Conservation (phyloP, 2,329 filamentous ascomycete genomes). For the Rhinocladiella mackenziei region DNA sequence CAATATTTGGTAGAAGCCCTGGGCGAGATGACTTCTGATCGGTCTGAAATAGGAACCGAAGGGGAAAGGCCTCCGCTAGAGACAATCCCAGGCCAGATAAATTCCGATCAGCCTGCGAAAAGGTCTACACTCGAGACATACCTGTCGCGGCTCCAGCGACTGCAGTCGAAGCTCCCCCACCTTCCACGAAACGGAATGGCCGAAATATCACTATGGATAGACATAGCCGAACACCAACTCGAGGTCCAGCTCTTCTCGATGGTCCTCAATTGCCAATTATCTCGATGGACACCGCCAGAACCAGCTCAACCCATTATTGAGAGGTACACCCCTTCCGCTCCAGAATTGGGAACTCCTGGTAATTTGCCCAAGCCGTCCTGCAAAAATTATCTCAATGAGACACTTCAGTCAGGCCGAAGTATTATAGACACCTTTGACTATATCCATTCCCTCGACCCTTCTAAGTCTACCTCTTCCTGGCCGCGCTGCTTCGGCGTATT, state of each 20-base stretch:
- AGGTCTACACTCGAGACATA: slow-evolving; percentile 6
- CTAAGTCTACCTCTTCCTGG: slow-evolving; percentile 14
- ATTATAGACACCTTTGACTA: slow-evolving; percentile 18
- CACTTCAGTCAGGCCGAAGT: slow-evolving; percentile 16
- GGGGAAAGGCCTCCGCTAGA: no score
- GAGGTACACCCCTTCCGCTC: neutral
- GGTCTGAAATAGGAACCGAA: no score
- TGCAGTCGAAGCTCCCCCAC: slow-evolving; percentile 10
- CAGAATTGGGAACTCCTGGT: slow-evolving; percentile 6
- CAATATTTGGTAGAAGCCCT: slow-evolving; percentile 15
- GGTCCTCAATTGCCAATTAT: slow-evolving; percentile 12
- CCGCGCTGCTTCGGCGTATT: slow-evolving; percentile 21
- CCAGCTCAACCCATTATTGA: slow-evolving; percentile 1
- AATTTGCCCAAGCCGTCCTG: slow-evolving; percentile 7
- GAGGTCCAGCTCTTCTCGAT: slow-evolving; percentile 20
- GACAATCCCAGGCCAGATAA: no score
- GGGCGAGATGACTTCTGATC: slow-evolving; percentile 2
- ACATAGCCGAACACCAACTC: slow-evolving; percentile 17
- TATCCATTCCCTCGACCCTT: slow-evolving; percentile 12
- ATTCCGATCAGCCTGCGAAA: neutral
- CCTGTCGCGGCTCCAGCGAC: slow-evolving; percentile 7
- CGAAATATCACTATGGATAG: slow-evolving; percentile 6
- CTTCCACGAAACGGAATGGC: slow-evolving; percentile 10
- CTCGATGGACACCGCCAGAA: slow-evolving; percentile 4
- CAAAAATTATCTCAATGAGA: slow-evolving; percentile 7